phyloP scores from a whole-genome alignment of 208 protist species.

The Vickermania ingenoplastis region DNA sequence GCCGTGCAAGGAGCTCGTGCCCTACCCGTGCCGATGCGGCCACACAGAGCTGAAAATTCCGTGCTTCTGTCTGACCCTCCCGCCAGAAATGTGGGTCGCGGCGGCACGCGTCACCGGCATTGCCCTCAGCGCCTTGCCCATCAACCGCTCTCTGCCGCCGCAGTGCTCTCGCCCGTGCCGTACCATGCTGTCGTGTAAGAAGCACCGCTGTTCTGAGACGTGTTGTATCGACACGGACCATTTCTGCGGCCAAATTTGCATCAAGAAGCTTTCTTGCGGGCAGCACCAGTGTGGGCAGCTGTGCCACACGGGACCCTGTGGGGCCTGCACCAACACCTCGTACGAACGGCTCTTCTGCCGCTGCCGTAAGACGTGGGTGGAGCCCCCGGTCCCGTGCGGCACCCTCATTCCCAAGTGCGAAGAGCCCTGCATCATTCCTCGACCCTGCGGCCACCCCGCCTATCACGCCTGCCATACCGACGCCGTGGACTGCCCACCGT shows the following conservation, averaged over 20 bases:
- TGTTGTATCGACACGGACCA: conserved; percentile 82
- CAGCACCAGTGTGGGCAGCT: conserved; percentile 67
- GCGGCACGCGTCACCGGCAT: conserved; percentile 15
- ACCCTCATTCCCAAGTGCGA: conserved; percentile 73
- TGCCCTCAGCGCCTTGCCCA: conserved; percentile 9
- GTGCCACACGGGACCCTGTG: conserved; percentile 80
- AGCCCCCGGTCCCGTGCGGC: conserved; percentile 86
- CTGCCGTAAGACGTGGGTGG: conserved; percentile 71
- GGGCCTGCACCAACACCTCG: conserved; percentile 44
- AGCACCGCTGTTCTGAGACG: conserved; percentile 68
- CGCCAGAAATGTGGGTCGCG: conserved; percentile 39
- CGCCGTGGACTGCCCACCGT: conserved; percentile 57
- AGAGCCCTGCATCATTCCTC: conserved; percentile 60
- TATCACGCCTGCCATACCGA: conserved; percentile 76
- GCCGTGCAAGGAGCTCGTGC: conserved; percentile 57
- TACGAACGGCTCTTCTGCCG: conserved; percentile 84
- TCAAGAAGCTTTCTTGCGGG: conserved; percentile 73
- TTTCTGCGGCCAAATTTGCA: conserved; percentile 74
- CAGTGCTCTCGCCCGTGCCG: conserved; percentile 54
- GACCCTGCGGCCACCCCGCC: conserved; percentile 77
- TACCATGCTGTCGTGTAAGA: conserved; percentile 64
- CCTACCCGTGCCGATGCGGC: conserved; percentile 57
- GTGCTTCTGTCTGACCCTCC: conserved; percentile 77
- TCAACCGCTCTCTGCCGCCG: conserved; percentile 24
- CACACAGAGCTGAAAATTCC: conserved; percentile 18